These are phyloP conservation scores for Solanum gracilifrons DNA, from an alignment of 257 asterid genomes.

Conservation along the genomic window DNA sequence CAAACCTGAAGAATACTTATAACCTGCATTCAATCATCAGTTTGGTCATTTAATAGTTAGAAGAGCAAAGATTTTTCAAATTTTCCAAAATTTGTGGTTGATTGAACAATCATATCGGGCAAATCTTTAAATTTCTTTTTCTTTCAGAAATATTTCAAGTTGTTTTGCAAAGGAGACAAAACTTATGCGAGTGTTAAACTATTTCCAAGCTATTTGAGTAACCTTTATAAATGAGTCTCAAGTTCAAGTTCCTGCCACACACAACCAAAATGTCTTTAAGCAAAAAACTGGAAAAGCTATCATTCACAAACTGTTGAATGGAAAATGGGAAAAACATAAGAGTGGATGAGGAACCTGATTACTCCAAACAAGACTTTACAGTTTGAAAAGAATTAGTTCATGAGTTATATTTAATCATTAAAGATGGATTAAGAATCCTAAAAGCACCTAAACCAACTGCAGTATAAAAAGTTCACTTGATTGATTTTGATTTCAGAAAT, in stretches of 20 bases:
- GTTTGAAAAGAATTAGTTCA: neutral
- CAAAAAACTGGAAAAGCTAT: neutral
- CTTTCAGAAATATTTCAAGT: neutral
- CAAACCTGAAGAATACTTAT: slow-evolving; percentile 30
- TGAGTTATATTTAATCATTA: neutral
- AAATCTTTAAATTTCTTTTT: neutral
- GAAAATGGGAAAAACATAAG: neutral
- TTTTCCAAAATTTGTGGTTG: neutral
- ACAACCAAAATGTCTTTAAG: neutral
- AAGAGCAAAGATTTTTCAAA: neutral
- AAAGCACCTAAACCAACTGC: neutral
- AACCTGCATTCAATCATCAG: slow-evolving; percentile 27
- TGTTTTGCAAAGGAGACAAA: neutral
- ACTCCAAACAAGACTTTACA: neutral
- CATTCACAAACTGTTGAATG: neutral
- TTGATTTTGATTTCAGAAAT: neutral
- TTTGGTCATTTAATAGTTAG: neutral
- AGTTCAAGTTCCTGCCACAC: neutral
- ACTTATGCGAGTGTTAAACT: neutral
- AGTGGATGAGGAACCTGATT: neutral
- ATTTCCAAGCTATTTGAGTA: neutral
- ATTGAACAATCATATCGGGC: neutral
- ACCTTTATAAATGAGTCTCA: neutral
- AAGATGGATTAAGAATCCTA: neutral
- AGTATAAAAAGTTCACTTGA: neutral